phyloP scores from a whole-genome alignment of 1,284 basidiomycete species.

The Amylostereum areolatum region DNA sequence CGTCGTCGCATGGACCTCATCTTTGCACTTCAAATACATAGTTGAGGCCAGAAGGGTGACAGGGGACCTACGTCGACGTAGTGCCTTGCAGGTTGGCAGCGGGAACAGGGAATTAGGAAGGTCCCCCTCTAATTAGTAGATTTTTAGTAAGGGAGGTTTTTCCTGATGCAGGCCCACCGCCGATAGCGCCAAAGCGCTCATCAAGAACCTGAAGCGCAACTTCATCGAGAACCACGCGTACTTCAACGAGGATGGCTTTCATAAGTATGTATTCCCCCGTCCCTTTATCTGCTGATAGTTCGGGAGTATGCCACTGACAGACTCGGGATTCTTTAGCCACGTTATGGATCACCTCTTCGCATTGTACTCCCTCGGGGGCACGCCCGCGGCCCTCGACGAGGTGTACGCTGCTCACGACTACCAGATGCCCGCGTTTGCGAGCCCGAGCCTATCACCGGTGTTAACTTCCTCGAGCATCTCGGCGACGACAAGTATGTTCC shows the following conservation, averaged over 20 bases:
- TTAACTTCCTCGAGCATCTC: slow-evolving; percentile 44
- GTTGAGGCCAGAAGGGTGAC: no score
- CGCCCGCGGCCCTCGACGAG: slow-evolving; percentile 31
- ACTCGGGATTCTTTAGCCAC: slow-evolving; percentile 29
- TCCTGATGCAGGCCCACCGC: no score
- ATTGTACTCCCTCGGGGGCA: slow-evolving; percentile 43
- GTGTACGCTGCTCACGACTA: slow-evolving; percentile 38
- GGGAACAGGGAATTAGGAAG: no score
- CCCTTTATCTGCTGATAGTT: no score
- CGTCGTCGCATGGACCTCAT: no score
- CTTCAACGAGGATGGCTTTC: background rate
- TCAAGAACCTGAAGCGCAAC: slow-evolving; percentile 1
- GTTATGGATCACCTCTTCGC: slow-evolving; percentile 45
- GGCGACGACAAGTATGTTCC: slow-evolving; percentile 38
- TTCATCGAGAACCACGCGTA: background rate
- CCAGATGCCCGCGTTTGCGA: slow-evolving; percentile 32
- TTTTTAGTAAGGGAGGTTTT: no score
- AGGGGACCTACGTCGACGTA: no score
- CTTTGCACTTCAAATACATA: no score
- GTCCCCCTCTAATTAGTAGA: no score
- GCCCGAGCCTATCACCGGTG: slow-evolving; percentile 33
- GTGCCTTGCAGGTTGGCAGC: no score
- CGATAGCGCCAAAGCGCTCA: background rate
- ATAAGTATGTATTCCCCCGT: background rate
- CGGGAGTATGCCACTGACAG: no score